These are phyloP conservation scores for Psilocybe cubensis DNA, from an alignment of 768 basidiomycete species.

Conservation along the genomic window DNA sequence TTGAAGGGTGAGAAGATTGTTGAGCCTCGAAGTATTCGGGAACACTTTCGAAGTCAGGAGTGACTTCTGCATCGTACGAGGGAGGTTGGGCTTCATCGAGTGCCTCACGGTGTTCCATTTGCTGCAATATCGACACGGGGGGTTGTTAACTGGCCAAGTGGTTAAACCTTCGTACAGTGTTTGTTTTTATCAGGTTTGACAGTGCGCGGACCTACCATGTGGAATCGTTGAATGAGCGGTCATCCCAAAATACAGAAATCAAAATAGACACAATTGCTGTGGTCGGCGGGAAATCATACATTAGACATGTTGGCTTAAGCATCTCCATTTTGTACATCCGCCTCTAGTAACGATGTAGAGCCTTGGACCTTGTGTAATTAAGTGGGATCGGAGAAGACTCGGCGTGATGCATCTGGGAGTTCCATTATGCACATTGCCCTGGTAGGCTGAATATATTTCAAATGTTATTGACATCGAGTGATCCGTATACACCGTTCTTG, in stretches of 20 bases:
- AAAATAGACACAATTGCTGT: no score
- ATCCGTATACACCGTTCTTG: no score
- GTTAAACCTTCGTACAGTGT: background rate
- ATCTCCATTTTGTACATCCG: no score
- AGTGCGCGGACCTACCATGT: no score
- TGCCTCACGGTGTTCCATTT: background rate
- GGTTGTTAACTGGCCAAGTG: background rate
- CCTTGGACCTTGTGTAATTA: no score
- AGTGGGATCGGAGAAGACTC: no score
- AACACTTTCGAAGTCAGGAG: background rate
- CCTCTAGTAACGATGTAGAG: background rate
- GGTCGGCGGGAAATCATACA: no score
- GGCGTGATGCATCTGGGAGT: no score
- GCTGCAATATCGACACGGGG: background rate
- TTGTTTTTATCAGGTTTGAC: background rate
- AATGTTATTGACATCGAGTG: no score
- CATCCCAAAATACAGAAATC: background rate
- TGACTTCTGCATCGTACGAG: background rate
- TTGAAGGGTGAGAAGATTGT: background rate
- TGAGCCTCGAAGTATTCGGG: slow-evolving; percentile 1
- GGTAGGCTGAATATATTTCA: no score
- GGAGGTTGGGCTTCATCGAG: background rate
- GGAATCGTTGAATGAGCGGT: background rate
- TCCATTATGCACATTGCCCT: no score
- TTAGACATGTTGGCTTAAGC: no score